A percentile compares a stretch with the other conserved stretches of the same genome.
Evolutionary conservation across 768 basidiomycete species (phyloP).

Genomic region (Auricularia heimuer): DNA sequence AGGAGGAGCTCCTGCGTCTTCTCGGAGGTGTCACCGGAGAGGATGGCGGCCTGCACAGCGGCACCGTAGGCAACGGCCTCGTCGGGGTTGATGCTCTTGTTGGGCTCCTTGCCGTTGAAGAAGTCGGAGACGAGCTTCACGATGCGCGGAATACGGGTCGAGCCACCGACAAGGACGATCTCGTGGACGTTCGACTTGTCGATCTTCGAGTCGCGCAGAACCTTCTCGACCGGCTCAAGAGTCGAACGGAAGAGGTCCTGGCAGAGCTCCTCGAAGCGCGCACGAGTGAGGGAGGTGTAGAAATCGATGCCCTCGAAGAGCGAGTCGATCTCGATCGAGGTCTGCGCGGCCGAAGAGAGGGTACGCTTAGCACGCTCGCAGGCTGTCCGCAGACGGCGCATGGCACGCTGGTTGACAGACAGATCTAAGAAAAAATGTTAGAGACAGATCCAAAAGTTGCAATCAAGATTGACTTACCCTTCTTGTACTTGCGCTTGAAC

Average conservation of each 20-base stretch:
- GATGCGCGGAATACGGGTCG: conserved; percentile 99
- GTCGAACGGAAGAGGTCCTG: conserved; percentile 92
- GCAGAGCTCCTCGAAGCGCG: conserved; percentile 99
- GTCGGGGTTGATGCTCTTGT: conserved; percentile 99
- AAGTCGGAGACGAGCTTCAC: conserved; percentile 97
- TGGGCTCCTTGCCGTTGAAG: conserved; percentile 95
- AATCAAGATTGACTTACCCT: not conserved
- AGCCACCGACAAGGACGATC: conserved; percentile 98
- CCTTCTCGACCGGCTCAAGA: conserved; percentile 96
- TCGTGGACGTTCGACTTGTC: conserved; percentile 87
- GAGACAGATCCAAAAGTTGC: not conserved
- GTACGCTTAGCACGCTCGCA: conserved; percentile 99
- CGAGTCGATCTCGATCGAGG: conserved; percentile 98
- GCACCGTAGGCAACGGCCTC: conserved; percentile 99
- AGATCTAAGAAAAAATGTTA: conserved; percentile 54
- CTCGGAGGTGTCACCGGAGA: conserved; percentile 96
- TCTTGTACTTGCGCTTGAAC: conserved; percentile 94
- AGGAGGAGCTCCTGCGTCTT: conserved; percentile 98
- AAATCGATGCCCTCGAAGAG: conserved; percentile 90
- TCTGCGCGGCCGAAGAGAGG: conserved; percentile 95
- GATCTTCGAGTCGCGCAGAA: conserved; percentile 98
- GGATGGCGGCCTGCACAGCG: conserved; percentile 97
- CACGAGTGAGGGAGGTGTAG: conserved; percentile 97
- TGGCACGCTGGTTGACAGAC: conserved; percentile 92
- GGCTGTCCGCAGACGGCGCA: conserved; percentile 89